These are phyloP conservation scores for Nicotiana noctiflora DNA, from an alignment of 257 asterid species.

Conservation along the genomic window DNA sequence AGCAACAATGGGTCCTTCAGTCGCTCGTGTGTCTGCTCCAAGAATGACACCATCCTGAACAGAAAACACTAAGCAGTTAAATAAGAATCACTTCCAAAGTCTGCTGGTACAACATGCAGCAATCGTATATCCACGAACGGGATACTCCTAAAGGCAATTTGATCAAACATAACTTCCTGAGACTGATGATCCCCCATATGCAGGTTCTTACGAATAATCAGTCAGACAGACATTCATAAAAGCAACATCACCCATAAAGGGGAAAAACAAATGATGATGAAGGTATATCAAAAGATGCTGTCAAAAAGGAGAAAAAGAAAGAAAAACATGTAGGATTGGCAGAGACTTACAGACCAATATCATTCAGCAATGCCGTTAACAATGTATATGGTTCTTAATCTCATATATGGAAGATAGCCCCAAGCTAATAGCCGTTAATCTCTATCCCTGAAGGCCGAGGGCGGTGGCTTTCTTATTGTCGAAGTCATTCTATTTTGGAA, in stretches of 20 bases:
- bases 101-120: not conserved
- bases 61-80: conserved; percentile 1
- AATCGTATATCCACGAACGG: not conserved
- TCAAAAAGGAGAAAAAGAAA: not conserved
- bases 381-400: not conserved
- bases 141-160: not conserved
- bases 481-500: not conserved
- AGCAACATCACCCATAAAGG: not conserved
- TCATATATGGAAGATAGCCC: not conserved
- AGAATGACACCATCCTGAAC: conserved; percentile 91
- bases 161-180: not conserved
- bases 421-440: not conserved
- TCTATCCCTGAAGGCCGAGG: not conserved
- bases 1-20: conserved; percentile 96
- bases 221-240: not conserved
- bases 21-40: conserved; percentile 98
- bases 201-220: not conserved
- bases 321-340: not conserved
- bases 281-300: not conserved
- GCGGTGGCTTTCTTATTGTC: not conserved
- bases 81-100: not conserved
- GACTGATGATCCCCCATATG: not conserved
- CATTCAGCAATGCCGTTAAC: not conserved
- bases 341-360: not conserved
- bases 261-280: not conserved